Conservation (phyloP, 495 filamentous ascomycete genomes). For the Pseudomonodictys pantanalensis region DNA sequence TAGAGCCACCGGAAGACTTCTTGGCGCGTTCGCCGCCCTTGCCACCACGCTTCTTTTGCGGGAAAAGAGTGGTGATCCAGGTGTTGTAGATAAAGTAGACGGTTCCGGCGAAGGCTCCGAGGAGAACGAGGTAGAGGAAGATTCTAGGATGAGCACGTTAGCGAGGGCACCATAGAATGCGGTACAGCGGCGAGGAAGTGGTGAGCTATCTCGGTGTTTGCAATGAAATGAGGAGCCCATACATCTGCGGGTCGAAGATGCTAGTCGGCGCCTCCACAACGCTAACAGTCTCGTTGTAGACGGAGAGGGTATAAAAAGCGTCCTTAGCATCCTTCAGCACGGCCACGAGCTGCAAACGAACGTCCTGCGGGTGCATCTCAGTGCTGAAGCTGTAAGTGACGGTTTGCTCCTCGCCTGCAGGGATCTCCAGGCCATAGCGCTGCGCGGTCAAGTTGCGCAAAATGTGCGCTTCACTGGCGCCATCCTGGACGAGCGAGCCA, state of each 20-base stretch:
- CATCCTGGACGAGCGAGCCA: slow-evolving; percentile 63
- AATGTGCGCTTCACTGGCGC: slow-evolving; percentile 48
- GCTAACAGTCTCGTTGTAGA: slow-evolving; percentile 82
- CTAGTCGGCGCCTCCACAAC: slow-evolving; percentile 90
- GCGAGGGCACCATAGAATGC: not conserved
- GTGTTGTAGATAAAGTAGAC: slow-evolving; percentile 97
- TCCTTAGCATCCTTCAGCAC: slow-evolving; percentile 64
- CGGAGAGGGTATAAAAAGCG: slow-evolving; percentile 68
- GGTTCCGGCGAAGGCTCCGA: slow-evolving; percentile 69
- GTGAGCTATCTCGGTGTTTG: not conserved
- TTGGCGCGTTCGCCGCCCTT: slow-evolving; percentile 60
- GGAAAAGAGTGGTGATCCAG: slow-evolving; percentile 95
- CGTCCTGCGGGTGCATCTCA: slow-evolving; percentile 90
- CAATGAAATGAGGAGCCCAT: slow-evolving; percentile 37
- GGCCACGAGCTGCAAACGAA: slow-evolving; percentile 74
- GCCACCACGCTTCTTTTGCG: slow-evolving; percentile 72
- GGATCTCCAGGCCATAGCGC: slow-evolving; percentile 70
- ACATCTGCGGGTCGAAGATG: slow-evolving; percentile 97
- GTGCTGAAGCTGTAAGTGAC: slow-evolving; percentile 81
- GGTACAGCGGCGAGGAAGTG: not conserved
- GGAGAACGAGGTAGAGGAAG: slow-evolving; percentile 95
- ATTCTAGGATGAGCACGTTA: slow-evolving; percentile 49
- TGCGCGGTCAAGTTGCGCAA: slow-evolving; percentile 81
- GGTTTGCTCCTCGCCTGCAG: slow-evolving; percentile 70
- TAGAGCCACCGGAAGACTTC: slow-evolving; percentile 54